These are phyloP conservation scores for Trypethelium eluteriae DNA, from an alignment of 495 filamentous ascomycete genomes.

Conservation along the genomic window DNA sequence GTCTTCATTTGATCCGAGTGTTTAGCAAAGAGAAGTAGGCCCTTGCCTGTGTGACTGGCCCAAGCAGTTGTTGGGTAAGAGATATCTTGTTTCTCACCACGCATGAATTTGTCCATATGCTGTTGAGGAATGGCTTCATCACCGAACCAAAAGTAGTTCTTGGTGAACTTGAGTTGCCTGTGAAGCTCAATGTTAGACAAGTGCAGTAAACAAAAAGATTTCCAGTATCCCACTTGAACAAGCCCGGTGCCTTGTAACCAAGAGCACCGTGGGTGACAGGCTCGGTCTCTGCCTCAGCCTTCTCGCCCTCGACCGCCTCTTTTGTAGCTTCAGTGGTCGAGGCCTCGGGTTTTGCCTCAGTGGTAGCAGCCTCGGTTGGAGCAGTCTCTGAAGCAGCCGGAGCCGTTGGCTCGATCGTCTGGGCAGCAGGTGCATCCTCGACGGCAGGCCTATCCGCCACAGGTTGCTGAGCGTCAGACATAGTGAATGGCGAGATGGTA, in stretches of 20 bases:
- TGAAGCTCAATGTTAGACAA: constrained; percentile 23
- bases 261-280: constrained; percentile 67
- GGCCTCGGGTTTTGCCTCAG: constrained; percentile 14
- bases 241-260: constrained; percentile 80
- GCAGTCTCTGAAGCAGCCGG: constrained; percentile 1
- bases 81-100: constrained; percentile 76
- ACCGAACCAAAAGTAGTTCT: constrained; percentile 91
- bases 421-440: constrained; percentile 12
- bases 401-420: constrained; percentile 10
- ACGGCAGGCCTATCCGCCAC: constrained; percentile 31
- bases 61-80: constrained; percentile 77
- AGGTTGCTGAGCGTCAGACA: constrained; percentile 48
- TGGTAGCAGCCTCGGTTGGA: constrained; percentile 10
- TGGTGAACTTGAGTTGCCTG: constrained; percentile 59
- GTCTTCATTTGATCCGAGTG: constrained; percentile 68
- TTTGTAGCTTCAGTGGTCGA: constrained; percentile 19
- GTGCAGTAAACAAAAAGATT: not conserved
- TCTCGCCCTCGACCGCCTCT: constrained; percentile 39
- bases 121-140: constrained; percentile 70
- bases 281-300: constrained; percentile 42
- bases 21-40: constrained; percentile 89
- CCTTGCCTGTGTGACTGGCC: constrained; percentile 89
- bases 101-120: constrained; percentile 64
- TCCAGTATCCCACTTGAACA: constrained; percentile 70
- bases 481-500: constrained; percentile 30